These are phyloP conservation scores for Fusarium acutatum DNA, from an alignment of 2,329 filamentous ascomycete species.

Conservation along the genomic window DNA sequence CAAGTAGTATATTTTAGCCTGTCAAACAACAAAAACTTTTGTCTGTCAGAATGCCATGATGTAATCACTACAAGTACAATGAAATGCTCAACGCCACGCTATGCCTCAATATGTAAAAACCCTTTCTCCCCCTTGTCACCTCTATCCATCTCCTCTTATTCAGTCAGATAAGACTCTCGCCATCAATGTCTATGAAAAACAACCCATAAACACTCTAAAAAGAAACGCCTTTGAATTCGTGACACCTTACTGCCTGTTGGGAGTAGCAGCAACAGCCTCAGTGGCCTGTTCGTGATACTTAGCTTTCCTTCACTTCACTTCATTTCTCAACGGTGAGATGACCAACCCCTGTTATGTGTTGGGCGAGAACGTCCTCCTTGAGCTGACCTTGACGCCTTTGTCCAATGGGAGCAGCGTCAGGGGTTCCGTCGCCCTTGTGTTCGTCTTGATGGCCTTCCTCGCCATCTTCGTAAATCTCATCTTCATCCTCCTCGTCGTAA, in stretches of 20 bases:
- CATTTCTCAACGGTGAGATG: slow-evolving; percentile 58
- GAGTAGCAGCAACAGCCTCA: slow-evolving; percentile 18
- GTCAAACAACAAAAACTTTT: slow-evolving; percentile 30
- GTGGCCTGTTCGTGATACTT: slow-evolving; percentile 39
- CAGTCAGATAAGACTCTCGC: not conserved
- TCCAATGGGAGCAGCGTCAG: not conserved
- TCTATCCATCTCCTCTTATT: not conserved
- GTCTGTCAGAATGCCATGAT: slow-evolving; percentile 31
- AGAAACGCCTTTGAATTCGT: slow-evolving; percentile 22
- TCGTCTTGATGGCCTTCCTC: slow-evolving; percentile 30
- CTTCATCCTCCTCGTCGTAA: slow-evolving; percentile 50
- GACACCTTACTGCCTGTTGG: slow-evolving; percentile 17
- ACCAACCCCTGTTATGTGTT: slow-evolving; percentile 68
- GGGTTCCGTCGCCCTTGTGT: slow-evolving; percentile 31
- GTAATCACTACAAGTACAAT: slow-evolving; percentile 30
- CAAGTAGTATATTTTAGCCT: slow-evolving; percentile 27
- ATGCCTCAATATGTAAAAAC: slow-evolving; percentile 39
- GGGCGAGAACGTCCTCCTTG: slow-evolving; percentile 60
- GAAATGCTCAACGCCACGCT: slow-evolving; percentile 46
- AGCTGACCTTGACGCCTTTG: slow-evolving; percentile 33
- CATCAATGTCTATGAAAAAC: slow-evolving; percentile 5
- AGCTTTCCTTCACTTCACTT: slow-evolving; percentile 46
- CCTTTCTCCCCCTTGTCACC: not conserved
- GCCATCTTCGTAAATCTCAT: slow-evolving; percentile 48
- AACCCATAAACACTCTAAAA: not conserved